Percentiles rank a stretch among this genome's conserved stretches.
phyloP scores from a whole-genome alignment of 768 basidiomycete species.

The Rhodotorula taiwanensis region DNA sequence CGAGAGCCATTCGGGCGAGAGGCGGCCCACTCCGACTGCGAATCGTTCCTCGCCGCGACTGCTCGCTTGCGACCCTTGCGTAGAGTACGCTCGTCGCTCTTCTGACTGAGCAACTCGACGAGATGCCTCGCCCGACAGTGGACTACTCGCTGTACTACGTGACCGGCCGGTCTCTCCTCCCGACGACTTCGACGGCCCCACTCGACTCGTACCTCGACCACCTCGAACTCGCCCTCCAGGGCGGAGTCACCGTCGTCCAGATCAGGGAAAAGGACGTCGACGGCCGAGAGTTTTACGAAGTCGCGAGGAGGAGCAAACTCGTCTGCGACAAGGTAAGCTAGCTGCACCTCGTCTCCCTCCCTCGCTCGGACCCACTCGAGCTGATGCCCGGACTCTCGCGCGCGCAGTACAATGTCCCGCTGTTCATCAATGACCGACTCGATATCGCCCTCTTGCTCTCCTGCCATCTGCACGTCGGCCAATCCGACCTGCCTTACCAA shows the following conservation, averaged over 20 bases:
- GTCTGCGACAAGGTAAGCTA: constrained; percentile 56
- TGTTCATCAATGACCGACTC: constrained; percentile 72
- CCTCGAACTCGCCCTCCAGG: constrained; percentile 72
- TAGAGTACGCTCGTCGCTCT: too few species aligned
- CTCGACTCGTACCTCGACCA: constrained; percentile 56
- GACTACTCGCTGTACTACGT: constrained; percentile 70
- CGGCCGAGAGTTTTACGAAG: constrained; percentile 74
- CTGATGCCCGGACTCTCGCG: neutral
- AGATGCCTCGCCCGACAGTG: constrained; percentile 35
- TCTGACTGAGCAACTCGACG: too few species aligned
- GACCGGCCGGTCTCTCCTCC: constrained; percentile 70
- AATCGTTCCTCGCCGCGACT: too few species aligned
- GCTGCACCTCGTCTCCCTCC: neutral
- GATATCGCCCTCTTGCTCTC: constrained; percentile 57
- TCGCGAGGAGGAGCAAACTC: constrained; percentile 62
- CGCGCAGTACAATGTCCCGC: constrained; percentile 60
- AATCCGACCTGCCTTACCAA: constrained; percentile 66
- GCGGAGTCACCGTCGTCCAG: constrained; percentile 85
- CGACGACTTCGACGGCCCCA: constrained; percentile 48
- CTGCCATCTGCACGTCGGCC: constrained; percentile 76
- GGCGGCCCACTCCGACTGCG: too few species aligned
- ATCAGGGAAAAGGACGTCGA: constrained; percentile 65
- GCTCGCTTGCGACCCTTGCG: too few species aligned
- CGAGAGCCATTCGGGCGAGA: too few species aligned
- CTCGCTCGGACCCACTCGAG: neutral